Evolutionary conservation across 164 flowering plant genomes (phyloP).

Genomic region (Macadamia integrifolia): DNA sequence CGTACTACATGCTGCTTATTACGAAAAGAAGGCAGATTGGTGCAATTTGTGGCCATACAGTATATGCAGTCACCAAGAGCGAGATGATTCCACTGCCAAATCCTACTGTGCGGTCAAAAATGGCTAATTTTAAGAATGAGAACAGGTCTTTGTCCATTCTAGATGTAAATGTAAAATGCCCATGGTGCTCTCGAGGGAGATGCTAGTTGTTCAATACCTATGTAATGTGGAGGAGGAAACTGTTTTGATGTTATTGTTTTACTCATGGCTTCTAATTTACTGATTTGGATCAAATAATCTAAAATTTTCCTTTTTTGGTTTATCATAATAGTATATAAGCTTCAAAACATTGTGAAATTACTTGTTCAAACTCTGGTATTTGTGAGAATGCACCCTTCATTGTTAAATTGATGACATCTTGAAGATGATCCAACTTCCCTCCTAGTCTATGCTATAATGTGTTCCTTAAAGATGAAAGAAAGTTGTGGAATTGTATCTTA

Average conservation of each 20-base stretch:
- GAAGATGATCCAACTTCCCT: conserved; percentile 5
- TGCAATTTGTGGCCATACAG: conserved; percentile 73
- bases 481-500: neutral
- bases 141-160: conserved; percentile 95
- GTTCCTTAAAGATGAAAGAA: conserved; percentile 3
- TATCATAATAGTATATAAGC: conserved; percentile 16
- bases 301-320: conserved; percentile 14
- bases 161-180: conserved; percentile 62
- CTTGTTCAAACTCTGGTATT: conserved; percentile 17
- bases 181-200: conserved; percentile 35
- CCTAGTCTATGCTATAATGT: conserved; percentile 6
- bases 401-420: conserved; percentile 17
- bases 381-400: conserved; percentile 18
- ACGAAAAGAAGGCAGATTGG: conserved; percentile 94
- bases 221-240: conserved; percentile 29
- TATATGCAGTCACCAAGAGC: conserved; percentile 76
- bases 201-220: conserved; percentile 11
- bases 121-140: conserved; percentile 82
- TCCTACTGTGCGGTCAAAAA: conserved; percentile 51
- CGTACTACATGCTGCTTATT: conserved; percentile 89
- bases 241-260: conserved; percentile 13
- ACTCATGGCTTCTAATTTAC: conserved; percentile 6
- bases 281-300: conserved; percentile 16
- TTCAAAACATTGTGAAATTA: conserved; percentile 21
- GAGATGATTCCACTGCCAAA: conserved; percentile 77